Conservation (phyloP, 208 protist species). For the Crithidia brevicula region DNA sequence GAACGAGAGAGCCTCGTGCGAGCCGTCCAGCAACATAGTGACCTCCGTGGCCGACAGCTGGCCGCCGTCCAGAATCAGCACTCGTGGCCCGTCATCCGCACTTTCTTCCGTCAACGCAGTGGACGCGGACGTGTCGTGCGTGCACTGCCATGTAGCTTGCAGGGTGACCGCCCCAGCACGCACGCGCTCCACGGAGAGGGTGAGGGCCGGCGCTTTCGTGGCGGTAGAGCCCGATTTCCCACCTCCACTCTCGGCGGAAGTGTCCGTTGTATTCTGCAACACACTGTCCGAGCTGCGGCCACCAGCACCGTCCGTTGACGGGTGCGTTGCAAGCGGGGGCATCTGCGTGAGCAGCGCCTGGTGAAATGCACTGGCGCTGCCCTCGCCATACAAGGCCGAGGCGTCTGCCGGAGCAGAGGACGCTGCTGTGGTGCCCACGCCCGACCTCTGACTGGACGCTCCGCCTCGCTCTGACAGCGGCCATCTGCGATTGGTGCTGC, state of each 20-base stretch:
- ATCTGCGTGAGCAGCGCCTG: conserved; percentile 45
- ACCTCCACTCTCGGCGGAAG: background rate
- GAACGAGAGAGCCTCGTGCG: conserved; percentile 28
- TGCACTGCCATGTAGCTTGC: too few relatives aligned
- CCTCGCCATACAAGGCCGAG: conserved; percentile 9
- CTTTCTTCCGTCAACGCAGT: background rate
- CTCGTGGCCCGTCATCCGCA: conserved; percentile 30
- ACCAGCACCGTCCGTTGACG: too few relatives aligned
- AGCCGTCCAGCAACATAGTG: conserved; percentile 52
- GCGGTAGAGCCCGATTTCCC: background rate
- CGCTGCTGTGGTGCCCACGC: background rate
- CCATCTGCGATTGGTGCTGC: background rate
- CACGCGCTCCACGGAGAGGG: conserved; percentile 14
- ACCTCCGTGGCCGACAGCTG: conserved; percentile 46
- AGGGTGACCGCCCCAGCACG: conserved; percentile 16
- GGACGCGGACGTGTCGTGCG: background rate
- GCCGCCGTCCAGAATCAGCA: conserved; percentile 51
- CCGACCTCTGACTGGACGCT: background rate
- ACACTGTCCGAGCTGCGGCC: too few relatives aligned
- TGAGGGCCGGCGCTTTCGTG: background rate
- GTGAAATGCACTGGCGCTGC: conserved; percentile 31
- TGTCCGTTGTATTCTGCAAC: too few relatives aligned
- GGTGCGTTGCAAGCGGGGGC: conserved; percentile 4
- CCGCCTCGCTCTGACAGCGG: background rate
- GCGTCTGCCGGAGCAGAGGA: background rate